Percentiles rank a stretch among this genome's conserved stretches.
Conservation (phyloP, 306 rosid genomes). For the Pterocarpus macrocarpus region DNA sequence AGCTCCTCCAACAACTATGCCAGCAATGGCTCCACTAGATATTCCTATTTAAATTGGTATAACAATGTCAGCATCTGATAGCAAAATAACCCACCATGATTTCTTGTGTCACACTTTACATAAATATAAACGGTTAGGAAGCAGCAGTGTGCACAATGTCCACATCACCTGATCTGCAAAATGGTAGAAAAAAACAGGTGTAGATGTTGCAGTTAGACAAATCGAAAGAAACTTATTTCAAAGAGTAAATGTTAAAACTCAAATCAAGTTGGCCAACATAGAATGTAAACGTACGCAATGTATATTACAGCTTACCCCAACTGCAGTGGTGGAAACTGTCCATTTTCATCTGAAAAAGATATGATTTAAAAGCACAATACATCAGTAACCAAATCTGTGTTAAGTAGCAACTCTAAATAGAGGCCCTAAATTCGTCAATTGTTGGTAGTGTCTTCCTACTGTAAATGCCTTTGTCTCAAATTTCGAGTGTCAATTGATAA, state of each 20-base stretch:
- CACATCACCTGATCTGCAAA: constrained; percentile 80
- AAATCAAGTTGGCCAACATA: constrained; percentile 24
- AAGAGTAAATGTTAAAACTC: constrained; percentile 10
- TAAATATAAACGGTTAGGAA: background rate
- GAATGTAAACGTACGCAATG: background rate
- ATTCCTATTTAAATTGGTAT: constrained; percentile 60
- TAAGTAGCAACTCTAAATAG: background rate
- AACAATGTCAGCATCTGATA: constrained; percentile 47
- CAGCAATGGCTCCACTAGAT: constrained; percentile 61
- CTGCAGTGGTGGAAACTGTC: constrained; percentile 64
- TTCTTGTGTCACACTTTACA: constrained; percentile 2
- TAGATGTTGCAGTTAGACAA: constrained; percentile 40
- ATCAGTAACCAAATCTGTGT: constrained; percentile 23
- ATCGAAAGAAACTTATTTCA: constrained; percentile 10
- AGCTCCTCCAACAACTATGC: constrained; percentile 62
- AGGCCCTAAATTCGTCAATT: background rate
- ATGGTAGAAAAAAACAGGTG: constrained; percentile 28
- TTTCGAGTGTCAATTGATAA: background rate
- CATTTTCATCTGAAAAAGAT: constrained; percentile 66
- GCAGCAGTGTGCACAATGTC: constrained; percentile 45
- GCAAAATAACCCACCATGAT: constrained; percentile 37
- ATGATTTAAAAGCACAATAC: constrained; percentile 25
- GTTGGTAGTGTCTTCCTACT: background rate
- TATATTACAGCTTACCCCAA: constrained; percentile 53
- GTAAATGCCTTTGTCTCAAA: background rate